Evolutionary conservation across 805 yeast species (phyloP), one percentile per base, ranked within the genome.

Genomic region (Candida vaughaniae): DNA sequence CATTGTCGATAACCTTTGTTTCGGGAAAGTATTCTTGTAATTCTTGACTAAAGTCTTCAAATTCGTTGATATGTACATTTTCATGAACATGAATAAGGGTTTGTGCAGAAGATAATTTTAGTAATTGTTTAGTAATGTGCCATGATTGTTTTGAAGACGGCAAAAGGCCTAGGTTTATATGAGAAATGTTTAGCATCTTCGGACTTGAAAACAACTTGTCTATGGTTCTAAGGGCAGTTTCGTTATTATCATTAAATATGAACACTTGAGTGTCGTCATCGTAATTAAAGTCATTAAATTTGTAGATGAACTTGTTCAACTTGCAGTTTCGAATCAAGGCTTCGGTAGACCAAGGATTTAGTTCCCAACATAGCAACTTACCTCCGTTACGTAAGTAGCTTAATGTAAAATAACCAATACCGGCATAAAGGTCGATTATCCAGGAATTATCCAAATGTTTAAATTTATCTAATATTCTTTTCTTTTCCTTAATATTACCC

Each of bases 331-430:
- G 63, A 2, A 60, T 49, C 25, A 87, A 64, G 0, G 95, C 96
- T 46, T 80, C 78, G 3, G 83, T 71, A 30, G 91, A 83, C 93
- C 93, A 86, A 2, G 87, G 85, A 49, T 88, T 87, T 29, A 87
- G 57, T 43, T 87, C 96, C 87, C 95, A 87, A 51, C 95, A 80
- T 32, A 79, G 71, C 1, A 85, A 60, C 6, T 59, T 50, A 2
- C 88, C 86, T 1, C 72, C 71, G 19, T 69, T 62, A 32, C 64
- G 65, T 30, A 84, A 62, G 51, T 88, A 87, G 31, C 85, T 70
- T 17, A 88, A 60, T 5, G 89, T 75, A 55, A 87, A 87, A 57
- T 87, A 87, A 3, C 96, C 96, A 33, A 87, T 88, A 0, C 96
- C 96, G 20, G 85, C 80, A 55, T 87, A 87, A 29, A 88, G 50